Base-by-base conservation (phyloP, 352 stramenopile genomes). In the Phytophthora pseudosyringae region DNA sequence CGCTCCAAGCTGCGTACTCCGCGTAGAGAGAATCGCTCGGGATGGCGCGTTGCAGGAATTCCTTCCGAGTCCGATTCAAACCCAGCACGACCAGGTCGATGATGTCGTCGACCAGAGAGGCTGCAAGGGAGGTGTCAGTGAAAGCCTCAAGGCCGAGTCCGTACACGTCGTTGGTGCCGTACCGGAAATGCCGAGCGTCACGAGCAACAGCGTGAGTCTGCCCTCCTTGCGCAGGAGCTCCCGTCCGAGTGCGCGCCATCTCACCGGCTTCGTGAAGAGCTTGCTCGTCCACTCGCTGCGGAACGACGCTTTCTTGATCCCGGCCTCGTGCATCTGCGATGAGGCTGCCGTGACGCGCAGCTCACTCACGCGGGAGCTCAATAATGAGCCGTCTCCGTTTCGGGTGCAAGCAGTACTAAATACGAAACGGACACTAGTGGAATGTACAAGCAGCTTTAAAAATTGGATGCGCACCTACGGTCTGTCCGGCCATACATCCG, bases 221-320 rank as follows among this genome's bases (percentile, higher is more conserved):
- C 78, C 80, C 53, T 89, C 76, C 61, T 88, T 89, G 5, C 66
- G 54, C 26, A 86, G 40, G 15, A 83, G 51, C n/a, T 78, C 65
- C 6, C 78, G 32, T n/a, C 74, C 78, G 1, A 41, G 49, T 6
- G 65, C 57, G 21, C 74, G 76, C 43, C 65, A 88, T 32, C 59
- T 47, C 18, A 53, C 50, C 18, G 69, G 59, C 50, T 75, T 71
- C 35, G 71, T 77, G 6, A 67, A 69, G 11, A 81, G 72, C 1
- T 63, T 81, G 41, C 54, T 82, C 35, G 76, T 59, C 80, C 76
- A 89, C 35, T 81, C 73, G 39, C 78, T 69, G 26, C 39, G 51
- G 26, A 59, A 58, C 26, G 57, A 71, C 9, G 31, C 49, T 44
- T 65, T 65, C 43, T 63, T 64, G 36, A 39, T 29, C 18, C 31